Base-by-base conservation (phyloP, 2,329 filamentous ascomycete species). In the Alternaria triticina region DNA sequence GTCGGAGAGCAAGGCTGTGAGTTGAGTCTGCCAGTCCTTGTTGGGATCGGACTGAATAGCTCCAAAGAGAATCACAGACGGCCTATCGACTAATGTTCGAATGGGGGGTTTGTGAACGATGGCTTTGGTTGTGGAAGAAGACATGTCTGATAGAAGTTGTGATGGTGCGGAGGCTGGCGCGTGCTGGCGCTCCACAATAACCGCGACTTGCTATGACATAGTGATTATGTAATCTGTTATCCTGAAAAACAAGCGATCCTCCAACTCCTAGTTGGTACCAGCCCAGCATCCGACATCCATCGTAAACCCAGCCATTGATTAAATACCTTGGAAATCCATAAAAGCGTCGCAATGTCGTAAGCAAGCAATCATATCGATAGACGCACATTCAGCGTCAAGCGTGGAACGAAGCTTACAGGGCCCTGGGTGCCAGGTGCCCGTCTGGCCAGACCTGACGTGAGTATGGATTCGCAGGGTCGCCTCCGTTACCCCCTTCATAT, bases 21-120 rank as follows among this genome's bases (percentile, higher is more conserved):
- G 74, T 3, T 63, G 65, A 8, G 80, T 72, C 44, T 87, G 86
- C 88, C 87, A 90, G 74, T 86, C 82, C 1, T 72, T 73, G 4
- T 64, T 45, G 45, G 67, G 60, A 30, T 69, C 64, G 57, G 72
- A 72, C 46, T 77, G 83, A 17, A 87, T 89, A 22, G 82, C 84
- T 20, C 88, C 88, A 1, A 87, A 87, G 12, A 90, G 83, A 71
- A 90, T 89, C 57, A 90, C 67, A 13, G 83, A 79, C 13, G 72
- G 71, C 7, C 46, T 66, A n/a, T 64, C 50, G 28, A 77, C 52
- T 11, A 45, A 54, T 23, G 65, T 59, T 30, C 66, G 57, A 13
- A 44, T 43, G 11, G 74, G 73, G 44, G 76, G 70, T 52, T 70
- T 70, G 65, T 74, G 54, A 30, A 75, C 45, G n/a, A 61, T 52